Evolutionary conservation across 2,329 filamentous ascomycete genomes (phyloP).

Genomic region (Harringtonia lauricola): DNA sequence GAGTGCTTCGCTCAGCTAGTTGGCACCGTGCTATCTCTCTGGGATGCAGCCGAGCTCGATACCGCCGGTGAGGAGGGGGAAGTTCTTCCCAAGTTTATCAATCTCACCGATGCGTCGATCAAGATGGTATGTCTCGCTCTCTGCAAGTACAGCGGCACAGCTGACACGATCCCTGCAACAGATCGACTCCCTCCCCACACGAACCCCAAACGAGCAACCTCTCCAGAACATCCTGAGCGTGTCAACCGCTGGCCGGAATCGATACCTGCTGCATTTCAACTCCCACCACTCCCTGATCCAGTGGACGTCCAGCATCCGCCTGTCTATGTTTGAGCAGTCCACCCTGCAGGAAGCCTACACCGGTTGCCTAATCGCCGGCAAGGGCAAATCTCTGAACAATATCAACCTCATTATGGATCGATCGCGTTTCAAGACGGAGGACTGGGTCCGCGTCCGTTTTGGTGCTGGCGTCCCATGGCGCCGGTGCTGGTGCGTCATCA

Average conservation of each 20-base stretch:
- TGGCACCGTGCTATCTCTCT: constrained; percentile 86
- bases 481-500: constrained; percentile 92
- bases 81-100: constrained; percentile 60
- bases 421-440: constrained; percentile 64
- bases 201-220: constrained; percentile 63
- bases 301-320: constrained; percentile 89
- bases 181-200: constrained; percentile 84
- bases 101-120: constrained; percentile 91
- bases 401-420: constrained; percentile 84
- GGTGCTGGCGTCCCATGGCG: constrained; percentile 93
- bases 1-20: constrained; percentile 97
- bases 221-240: constrained; percentile 92
- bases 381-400: constrained; percentile 80
- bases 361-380: constrained; percentile 87
- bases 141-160: too few species aligned
- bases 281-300: constrained; percentile 86
- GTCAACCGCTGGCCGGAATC: constrained; percentile 89
- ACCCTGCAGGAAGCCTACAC: constrained; percentile 95
- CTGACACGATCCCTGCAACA: constrained; percentile 22
- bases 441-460: constrained; percentile 92
- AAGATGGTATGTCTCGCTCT: constrained; percentile 80
- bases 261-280: constrained; percentile 93
- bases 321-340: constrained; percentile 89
- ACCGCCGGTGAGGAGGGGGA: constrained; percentile 66
- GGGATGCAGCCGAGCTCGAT: constrained; percentile 90